phyloP scores from a whole-genome alignment of 345 rosid genomes.

The Cardamine resedifolia region DNA sequence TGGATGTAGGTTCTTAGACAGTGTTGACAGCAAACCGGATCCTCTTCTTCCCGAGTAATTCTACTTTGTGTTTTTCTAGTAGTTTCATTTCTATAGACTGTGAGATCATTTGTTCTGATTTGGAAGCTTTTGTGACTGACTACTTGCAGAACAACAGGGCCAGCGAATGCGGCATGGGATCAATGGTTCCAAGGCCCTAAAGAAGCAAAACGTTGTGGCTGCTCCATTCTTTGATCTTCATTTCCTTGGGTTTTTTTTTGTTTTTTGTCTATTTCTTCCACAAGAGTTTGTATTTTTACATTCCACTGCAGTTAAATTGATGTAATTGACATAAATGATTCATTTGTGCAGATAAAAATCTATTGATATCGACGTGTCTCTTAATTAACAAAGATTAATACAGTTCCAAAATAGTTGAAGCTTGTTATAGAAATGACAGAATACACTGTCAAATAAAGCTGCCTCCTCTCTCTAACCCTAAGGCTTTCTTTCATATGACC shows the following conservation, averaged over 20 bases:
- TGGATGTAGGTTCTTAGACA: slow-evolving; percentile 52
- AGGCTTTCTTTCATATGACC: too few relatives aligned
- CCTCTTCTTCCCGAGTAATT: slow-evolving; percentile 74
- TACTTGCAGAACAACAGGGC: slow-evolving; percentile 65
- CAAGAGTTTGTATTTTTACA: slow-evolving; percentile 28
- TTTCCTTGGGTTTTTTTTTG: neutral
- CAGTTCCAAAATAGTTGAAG: slow-evolving; percentile 1
- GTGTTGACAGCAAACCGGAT: slow-evolving; percentile 63
- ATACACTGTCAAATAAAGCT: too few relatives aligned
- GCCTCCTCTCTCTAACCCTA: too few relatives aligned
- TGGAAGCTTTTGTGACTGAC: slow-evolving; percentile 1
- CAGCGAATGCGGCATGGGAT: slow-evolving; percentile 72
- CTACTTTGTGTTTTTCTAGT: neutral
- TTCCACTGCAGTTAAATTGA: slow-evolving; percentile 15
- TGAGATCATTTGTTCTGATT: slow-evolving; percentile 9
- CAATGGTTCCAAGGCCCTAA: slow-evolving; percentile 82
- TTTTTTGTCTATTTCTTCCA: neutral
- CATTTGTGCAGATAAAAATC: slow-evolving; percentile 39
- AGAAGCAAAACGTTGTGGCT: slow-evolving; percentile 65
- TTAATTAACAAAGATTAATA: neutral
- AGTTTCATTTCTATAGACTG: neutral
- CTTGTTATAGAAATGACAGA: too few relatives aligned
- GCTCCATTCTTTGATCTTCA: slow-evolving; percentile 60
- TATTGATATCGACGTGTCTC: neutral
- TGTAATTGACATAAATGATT: slow-evolving; percentile 31